Percentiles rank a stretch among this genome's conserved stretches.
Evolutionary conservation across 768 basidiomycete genomes (phyloP).

Genomic region (Suillus occidentalis): DNA sequence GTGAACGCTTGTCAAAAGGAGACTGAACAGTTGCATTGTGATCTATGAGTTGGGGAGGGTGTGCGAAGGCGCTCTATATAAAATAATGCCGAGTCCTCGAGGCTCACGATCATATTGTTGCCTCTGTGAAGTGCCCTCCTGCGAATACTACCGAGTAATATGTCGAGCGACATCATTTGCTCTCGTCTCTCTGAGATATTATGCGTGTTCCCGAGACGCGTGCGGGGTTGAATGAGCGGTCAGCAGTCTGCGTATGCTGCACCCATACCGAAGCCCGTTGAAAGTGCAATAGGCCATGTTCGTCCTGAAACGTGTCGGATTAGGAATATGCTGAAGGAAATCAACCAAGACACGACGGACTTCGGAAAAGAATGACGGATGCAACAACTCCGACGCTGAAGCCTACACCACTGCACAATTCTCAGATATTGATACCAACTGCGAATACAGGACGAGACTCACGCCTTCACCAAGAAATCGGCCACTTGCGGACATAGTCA

Average conservation of each 20-base stretch:
- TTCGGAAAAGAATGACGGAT: constrained; percentile 88
- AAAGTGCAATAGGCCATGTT: constrained; percentile 86
- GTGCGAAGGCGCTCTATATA: constrained; percentile 14
- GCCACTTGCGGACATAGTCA: constrained; percentile 48
- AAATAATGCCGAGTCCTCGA: constrained; percentile 15
- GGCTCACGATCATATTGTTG: constrained; percentile 27
- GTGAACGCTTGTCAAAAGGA: not conserved
- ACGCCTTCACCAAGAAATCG: constrained; percentile 87
- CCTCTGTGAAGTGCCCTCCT: not conserved
- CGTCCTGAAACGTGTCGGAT: constrained; percentile 55
- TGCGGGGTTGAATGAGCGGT: constrained; percentile 90
- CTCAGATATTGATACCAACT: constrained; percentile 13
- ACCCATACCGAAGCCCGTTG: constrained; percentile 85
- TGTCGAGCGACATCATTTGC: constrained; percentile 17
- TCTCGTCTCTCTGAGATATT: constrained; percentile 40
- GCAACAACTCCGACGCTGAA: constrained; percentile 87
- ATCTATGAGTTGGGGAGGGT: constrained; percentile 6
- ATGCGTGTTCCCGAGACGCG: constrained; percentile 83
- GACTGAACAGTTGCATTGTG: constrained; percentile 1
- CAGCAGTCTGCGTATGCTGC: constrained; percentile 90
- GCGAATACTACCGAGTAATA: not conserved
- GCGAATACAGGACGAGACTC: constrained; percentile 28
- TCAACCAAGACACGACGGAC: constrained; percentile 58
- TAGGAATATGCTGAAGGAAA: constrained; percentile 1
- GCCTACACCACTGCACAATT: constrained; percentile 67